phyloP scores from a whole-genome alignment of 768 basidiomycete species.

The Boletus fagicola region DNA sequence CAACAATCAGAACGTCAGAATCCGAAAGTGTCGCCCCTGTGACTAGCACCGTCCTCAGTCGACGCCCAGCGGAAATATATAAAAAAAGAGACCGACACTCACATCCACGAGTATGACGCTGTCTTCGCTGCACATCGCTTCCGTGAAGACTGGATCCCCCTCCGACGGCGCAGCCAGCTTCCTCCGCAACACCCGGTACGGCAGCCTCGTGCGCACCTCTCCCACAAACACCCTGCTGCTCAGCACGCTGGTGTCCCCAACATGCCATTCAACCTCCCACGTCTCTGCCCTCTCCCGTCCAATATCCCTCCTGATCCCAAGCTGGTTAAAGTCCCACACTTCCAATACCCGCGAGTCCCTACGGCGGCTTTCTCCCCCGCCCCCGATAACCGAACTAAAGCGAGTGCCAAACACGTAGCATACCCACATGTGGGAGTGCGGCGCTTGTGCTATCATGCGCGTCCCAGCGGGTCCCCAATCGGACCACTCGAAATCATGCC shows the following conservation, averaged over 20 bases:
- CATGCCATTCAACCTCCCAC: conserved; percentile 22
- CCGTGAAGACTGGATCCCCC: conserved; percentile 16
- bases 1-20: conserved; percentile 28
- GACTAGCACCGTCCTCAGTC: conserved; percentile 15
- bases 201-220: conserved; percentile 44
- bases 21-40: conserved; percentile 24
- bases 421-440: conserved; percentile 49
- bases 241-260: conserved; percentile 28
- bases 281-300: conserved; percentile 3
- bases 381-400: conserved; percentile 34
- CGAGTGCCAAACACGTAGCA: conserved; percentile 55
- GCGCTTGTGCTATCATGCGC: conserved; percentile 40
- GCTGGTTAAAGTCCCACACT: conserved; percentile 54
- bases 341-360: conserved; percentile 28
- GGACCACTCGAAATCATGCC: conserved; percentile 41
- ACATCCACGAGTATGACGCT: conserved; percentile 52
- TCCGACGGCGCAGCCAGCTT: conserved; percentile 13
- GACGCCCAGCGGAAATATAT: not conserved
- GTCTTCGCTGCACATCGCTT: conserved; percentile 58
- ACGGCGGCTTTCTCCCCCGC: conserved; percentile 10
- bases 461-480: conserved; percentile 52
- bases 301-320: conserved; percentile 33
- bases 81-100: conserved; percentile 7
- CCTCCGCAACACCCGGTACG: conserved; percentile 41
- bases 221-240: conserved; percentile 39